Conservation (phyloP, 306 rosid genomes). For the Cicer yamashitae region DNA sequence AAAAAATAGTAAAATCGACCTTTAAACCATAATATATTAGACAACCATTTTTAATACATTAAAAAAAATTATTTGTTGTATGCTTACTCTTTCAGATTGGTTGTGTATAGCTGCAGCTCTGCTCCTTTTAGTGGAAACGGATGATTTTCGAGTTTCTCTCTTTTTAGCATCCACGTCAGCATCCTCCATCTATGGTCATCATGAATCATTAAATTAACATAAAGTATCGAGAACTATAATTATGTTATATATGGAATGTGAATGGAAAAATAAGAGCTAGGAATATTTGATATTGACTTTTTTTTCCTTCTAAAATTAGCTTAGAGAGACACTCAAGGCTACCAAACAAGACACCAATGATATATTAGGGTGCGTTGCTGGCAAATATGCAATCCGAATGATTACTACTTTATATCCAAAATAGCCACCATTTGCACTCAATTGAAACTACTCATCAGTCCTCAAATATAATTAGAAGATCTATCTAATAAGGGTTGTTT, state of each 20-base stretch:
- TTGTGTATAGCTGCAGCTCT: slow-evolving; percentile 92
- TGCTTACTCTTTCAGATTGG: slow-evolving; percentile 88
- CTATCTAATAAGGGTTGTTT: no score
- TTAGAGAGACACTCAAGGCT: no score
- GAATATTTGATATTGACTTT: neutral
- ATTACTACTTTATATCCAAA: no score
- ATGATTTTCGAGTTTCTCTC: slow-evolving; percentile 61
- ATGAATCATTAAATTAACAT: neutral
- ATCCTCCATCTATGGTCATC: slow-evolving; percentile 49
- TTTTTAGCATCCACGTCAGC: slow-evolving; percentile 54
- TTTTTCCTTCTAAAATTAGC: neutral
- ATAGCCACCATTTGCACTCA: no score
- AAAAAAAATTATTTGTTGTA: neutral
- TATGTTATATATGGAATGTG: neutral
- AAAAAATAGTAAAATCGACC: no score
- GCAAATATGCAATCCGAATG: no score
- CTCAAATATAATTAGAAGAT: no score
- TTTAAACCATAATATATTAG: no score
- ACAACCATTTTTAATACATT: no score
- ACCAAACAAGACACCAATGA: no score
- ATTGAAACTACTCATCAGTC: no score
- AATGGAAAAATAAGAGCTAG: neutral
- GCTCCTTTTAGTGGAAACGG: slow-evolving; percentile 71
- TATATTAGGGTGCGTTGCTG: no score
- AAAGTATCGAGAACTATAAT: neutral